Conservation (phyloP, 78 protist species). For the Andalucia godoyi region DNA sequence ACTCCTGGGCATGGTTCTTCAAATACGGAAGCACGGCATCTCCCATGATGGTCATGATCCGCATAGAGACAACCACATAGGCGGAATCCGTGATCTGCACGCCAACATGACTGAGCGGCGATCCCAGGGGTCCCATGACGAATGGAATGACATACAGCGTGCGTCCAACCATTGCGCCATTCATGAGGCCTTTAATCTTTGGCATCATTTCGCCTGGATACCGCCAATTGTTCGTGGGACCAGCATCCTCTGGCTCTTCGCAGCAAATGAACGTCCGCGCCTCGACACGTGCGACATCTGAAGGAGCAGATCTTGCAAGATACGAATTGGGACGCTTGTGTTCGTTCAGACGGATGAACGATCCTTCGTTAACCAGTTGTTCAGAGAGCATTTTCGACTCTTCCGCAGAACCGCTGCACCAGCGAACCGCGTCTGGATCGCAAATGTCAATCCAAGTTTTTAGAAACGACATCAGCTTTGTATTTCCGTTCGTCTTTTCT, state of each 20-base stretch:
- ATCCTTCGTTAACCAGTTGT: constrained; percentile 24
- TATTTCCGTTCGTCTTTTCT: no score
- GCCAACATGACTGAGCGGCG: constrained; percentile 45
- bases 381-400: constrained; percentile 28
- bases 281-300: constrained; percentile 52
- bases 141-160: constrained; percentile 85
- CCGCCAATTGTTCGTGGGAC: constrained; percentile 65
- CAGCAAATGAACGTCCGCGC: constrained; percentile 58
- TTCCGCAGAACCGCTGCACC: constrained; percentile 47
- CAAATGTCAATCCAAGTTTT: background rate
- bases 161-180: constrained; percentile 65
- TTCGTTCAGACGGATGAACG: constrained; percentile 35
- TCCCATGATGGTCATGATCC: constrained; percentile 75
- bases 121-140: constrained; percentile 64
- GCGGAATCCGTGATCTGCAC: constrained; percentile 72
- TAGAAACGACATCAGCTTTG: background rate
- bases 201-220: constrained; percentile 57
- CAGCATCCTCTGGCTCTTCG: constrained; percentile 54
- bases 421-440: background rate
- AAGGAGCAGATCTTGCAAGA: constrained; percentile 61
- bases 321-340: constrained; percentile 55
- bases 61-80: constrained; percentile 66
- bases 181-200: constrained; percentile 25
- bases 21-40: background rate
- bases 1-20: background rate